Conservation (phyloP, 306 rosid genomes). For the Spatholobus suberectus region DNA sequence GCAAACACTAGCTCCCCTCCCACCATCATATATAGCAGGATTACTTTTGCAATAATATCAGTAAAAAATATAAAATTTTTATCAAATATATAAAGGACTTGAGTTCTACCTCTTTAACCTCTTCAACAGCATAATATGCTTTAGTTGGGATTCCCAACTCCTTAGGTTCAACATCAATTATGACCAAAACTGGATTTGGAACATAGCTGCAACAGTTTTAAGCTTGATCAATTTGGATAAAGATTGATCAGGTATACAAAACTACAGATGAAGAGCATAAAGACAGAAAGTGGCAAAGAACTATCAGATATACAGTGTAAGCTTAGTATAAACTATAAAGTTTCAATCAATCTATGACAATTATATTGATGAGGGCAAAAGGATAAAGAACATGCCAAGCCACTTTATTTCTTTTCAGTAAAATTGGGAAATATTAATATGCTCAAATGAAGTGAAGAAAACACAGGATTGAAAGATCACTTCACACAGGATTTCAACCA, state of each 20-base stretch:
- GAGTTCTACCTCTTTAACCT: slow-evolving; percentile 76
- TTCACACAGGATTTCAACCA: slow-evolving; percentile 44
- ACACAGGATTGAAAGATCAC: neutral
- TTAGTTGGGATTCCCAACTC: slow-evolving; percentile 97
- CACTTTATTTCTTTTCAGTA: neutral
- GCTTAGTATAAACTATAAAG: slow-evolving; percentile 8
- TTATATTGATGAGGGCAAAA: neutral
- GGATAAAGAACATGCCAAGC: neutral
- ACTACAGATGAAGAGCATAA: neutral
- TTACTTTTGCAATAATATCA: neutral
- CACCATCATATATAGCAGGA: neutral
- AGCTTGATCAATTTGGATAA: slow-evolving; percentile 25
- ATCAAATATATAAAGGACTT: slow-evolving; percentile 10
- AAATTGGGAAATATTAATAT: neutral
- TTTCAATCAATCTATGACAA: slow-evolving; percentile 26
- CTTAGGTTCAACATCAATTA: slow-evolving; percentile 91
- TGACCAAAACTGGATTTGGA: slow-evolving; percentile 88
- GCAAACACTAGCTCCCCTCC: slow-evolving; percentile 36
- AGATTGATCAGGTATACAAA: slow-evolving; percentile 5
- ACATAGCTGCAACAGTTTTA: slow-evolving; percentile 63
- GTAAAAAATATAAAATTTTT: neutral
- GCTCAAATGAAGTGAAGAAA: neutral
- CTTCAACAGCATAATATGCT: slow-evolving; percentile 91
- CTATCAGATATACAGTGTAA: too few species aligned
- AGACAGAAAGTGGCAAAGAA: neutral